Percentiles rank a stretch among this genome's conserved stretches.
Conservation (phyloP, 208 protist species). For the Wallacemonas sp. region DNA sequence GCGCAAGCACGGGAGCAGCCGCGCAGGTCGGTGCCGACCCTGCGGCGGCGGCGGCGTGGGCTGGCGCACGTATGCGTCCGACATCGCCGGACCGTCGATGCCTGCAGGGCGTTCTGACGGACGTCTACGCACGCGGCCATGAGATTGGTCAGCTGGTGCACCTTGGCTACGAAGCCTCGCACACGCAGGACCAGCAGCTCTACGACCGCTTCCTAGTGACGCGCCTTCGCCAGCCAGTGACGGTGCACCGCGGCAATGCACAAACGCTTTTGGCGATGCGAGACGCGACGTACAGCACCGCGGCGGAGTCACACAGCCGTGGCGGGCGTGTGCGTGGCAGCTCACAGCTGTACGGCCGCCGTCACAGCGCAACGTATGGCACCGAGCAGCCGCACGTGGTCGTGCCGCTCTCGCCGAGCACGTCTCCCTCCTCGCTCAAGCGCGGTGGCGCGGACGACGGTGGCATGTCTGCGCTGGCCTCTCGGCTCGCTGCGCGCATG, state of each 20-base stretch:
- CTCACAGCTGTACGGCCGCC: neutral
- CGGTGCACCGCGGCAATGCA: neutral
- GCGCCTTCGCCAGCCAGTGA: constrained; percentile 37
- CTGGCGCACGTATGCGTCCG: constrained; percentile 24
- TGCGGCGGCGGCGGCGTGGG: neutral
- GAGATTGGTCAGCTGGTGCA: constrained; percentile 50
- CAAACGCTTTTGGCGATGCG: constrained; percentile 1
- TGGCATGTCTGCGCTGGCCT: constrained; percentile 5
- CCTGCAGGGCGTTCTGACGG: constrained; percentile 25
- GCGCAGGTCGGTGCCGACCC: no score
- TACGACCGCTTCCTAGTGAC: constrained; percentile 59
- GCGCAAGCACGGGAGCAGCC: no score
- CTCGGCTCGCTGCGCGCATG: neutral
- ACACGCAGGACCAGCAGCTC: constrained; percentile 31
- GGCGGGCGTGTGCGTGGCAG: neutral
- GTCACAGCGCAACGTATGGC: neutral
- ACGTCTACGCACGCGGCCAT: constrained; percentile 27
- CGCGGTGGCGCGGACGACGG: neutral
- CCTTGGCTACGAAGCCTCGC: constrained; percentile 29
- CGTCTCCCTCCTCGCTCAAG: neutral
- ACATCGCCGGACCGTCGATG: constrained; percentile 45
- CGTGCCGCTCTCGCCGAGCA: constrained; percentile 12
- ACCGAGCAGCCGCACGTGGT: constrained; percentile 2
- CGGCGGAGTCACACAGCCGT: neutral
- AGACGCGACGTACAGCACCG: neutral